These are phyloP conservation scores for Lentinula detonsa DNA, from an alignment of 768 basidiomycete genomes.

Conservation along the genomic window DNA sequence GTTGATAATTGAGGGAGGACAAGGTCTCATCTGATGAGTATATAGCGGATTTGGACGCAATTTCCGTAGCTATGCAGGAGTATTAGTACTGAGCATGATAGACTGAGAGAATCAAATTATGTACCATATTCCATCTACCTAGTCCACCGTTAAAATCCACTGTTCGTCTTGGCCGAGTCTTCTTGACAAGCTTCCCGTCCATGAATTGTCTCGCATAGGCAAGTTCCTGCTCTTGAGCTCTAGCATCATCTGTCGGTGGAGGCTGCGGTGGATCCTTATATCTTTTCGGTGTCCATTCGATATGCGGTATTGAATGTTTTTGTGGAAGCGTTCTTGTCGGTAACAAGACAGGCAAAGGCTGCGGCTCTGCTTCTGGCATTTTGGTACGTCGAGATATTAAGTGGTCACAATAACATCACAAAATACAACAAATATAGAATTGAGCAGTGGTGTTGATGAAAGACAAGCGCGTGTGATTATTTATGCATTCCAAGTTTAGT, in stretches of 20 bases:
- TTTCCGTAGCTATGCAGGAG: constrained; percentile 52
- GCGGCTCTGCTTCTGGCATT: neutral
- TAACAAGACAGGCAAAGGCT: constrained; percentile 45
- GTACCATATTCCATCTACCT: constrained; percentile 80
- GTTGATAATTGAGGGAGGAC: constrained; percentile 84
- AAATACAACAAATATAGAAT: neutral
- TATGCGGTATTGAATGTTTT: constrained; percentile 28
- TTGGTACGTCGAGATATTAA: neutral
- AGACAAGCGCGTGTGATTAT: neutral
- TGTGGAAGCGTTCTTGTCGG: constrained; percentile 36
- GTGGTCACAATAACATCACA: neutral
- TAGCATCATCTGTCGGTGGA: constrained; percentile 68
- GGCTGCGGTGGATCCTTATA: constrained; percentile 75
- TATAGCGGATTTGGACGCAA: constrained; percentile 75
- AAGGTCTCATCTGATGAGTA: constrained; percentile 73
- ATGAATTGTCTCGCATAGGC: constrained; percentile 65
- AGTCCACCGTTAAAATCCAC: constrained; percentile 92
- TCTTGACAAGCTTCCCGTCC: constrained; percentile 82
- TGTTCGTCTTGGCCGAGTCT: constrained; percentile 87
- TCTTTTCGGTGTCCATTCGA: constrained; percentile 73
- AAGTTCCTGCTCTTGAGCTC: constrained; percentile 72
- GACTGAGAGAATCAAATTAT: neutral
- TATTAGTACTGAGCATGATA: neutral
- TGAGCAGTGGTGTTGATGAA: neutral
- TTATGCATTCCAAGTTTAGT: neutral